These are phyloP conservation scores for Cicer bijugum DNA, from an alignment of 306 rosid genomes.

Conservation along the genomic window DNA sequence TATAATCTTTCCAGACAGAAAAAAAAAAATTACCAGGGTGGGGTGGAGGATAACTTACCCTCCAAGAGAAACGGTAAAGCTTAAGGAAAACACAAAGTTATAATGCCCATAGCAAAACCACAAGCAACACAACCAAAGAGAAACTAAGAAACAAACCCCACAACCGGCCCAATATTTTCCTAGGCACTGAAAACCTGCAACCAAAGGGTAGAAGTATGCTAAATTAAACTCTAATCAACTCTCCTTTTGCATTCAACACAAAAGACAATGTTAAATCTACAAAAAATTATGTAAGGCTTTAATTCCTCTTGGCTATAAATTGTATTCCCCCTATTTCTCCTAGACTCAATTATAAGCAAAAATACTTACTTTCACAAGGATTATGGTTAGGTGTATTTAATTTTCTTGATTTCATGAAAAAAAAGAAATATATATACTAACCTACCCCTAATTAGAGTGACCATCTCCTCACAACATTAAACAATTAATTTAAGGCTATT, in stretches of 20 bases:
- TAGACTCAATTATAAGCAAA: too few relatives aligned
- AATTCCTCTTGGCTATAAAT: too few relatives aligned
- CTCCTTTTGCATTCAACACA: not conserved
- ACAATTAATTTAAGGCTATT: too few relatives aligned
- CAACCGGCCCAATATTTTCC: not conserved
- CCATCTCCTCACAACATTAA: too few relatives aligned
- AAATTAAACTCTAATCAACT: not conserved
- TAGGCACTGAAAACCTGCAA: not conserved
- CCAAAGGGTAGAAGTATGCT: not conserved
- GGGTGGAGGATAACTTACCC: not conserved
- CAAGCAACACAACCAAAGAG: not conserved
- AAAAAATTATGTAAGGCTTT: not conserved
- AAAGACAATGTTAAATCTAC: not conserved
- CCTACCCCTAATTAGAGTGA: too few relatives aligned
- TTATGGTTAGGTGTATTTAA: too few relatives aligned
- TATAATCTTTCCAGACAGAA: slow-evolving; percentile 4
- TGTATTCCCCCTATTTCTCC: too few relatives aligned
- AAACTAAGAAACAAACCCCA: not conserved
- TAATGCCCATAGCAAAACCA: not conserved
- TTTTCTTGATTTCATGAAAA: too few relatives aligned
- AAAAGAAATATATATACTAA: too few relatives aligned
- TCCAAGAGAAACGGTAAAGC: not conserved
- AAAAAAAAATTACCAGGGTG: slow-evolving; percentile 8
- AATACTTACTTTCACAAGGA: too few relatives aligned
- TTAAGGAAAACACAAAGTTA: not conserved